Percentiles rank a stretch among this genome's conserved stretches.
These are phyloP conservation scores for Cucumis cinereus DNA, from an alignment of 306 rosid genomes.

Conservation along the genomic window DNA sequence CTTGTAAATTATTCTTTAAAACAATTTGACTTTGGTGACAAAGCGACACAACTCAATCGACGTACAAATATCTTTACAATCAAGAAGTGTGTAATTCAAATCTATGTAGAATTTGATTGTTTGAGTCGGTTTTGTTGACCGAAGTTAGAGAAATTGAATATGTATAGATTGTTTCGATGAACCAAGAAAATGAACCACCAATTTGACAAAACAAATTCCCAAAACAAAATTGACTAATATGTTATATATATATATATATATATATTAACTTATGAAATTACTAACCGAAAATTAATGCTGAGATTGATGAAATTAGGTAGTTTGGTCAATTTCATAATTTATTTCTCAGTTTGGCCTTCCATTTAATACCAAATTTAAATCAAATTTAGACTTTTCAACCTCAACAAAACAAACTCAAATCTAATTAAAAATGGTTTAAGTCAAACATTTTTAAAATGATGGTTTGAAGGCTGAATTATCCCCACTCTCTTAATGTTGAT, in stretches of 20 bases:
- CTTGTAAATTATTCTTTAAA: neutral
- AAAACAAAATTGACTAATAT: neutral
- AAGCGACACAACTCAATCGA: no score
- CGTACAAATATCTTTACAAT: no score
- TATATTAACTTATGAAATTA: no score
- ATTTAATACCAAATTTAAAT: no score
- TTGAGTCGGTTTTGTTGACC: neutral
- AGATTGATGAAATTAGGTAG: neutral
- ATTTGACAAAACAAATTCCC: neutral
- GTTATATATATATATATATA: neutral
- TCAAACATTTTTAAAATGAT: neutral
- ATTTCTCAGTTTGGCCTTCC: neutral
- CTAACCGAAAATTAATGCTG: neutral
- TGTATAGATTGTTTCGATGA: neutral
- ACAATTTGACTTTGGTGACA: neutral
- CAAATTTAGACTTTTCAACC: neutral
- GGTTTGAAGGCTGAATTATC: neutral
- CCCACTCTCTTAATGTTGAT: no score
- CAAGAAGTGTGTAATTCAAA: no score
- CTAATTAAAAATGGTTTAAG: neutral
- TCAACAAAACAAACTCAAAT: neutral
- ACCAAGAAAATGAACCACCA: neutral
- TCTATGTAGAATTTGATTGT: no score
- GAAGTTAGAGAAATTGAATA: neutral
- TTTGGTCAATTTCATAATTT: neutral